These are phyloP conservation scores for Termitomyces sp. DNA, from an alignment of 768 basidiomycete species.

Conservation along the genomic window DNA sequence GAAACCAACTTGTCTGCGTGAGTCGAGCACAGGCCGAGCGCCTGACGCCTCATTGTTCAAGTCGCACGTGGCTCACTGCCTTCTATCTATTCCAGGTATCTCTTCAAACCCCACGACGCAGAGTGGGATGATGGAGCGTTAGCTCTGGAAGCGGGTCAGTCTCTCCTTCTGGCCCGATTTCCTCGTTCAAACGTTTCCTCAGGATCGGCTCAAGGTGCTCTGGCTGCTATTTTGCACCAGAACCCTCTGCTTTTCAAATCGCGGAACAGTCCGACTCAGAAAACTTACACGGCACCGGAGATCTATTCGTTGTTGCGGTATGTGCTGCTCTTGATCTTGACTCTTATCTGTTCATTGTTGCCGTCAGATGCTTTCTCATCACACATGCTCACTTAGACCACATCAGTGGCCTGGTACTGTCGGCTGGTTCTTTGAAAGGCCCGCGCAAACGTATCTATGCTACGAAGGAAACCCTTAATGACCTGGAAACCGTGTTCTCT, in stretches of 20 bases:
- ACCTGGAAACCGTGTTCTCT: constrained; percentile 70
- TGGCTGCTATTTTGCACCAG: constrained; percentile 56
- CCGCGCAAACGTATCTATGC: constrained; percentile 63
- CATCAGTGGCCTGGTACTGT: constrained; percentile 74
- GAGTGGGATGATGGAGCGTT: constrained; percentile 81
- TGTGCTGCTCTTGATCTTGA: constrained; percentile 13
- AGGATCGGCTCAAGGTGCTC: constrained; percentile 88
- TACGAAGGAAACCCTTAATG: constrained; percentile 56
- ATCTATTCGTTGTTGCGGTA: constrained; percentile 56
- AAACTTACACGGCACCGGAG: constrained; percentile 38
- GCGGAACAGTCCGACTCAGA: constrained; percentile 19
- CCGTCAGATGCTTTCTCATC: constrained; percentile 71
- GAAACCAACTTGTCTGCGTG: constrained; percentile 89
- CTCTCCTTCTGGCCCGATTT: not conserved
- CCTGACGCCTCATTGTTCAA: constrained; percentile 11
- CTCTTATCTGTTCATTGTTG: constrained; percentile 4
- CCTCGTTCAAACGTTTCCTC: constrained; percentile 1
- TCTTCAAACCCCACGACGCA: constrained; percentile 67
- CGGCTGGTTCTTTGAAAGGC: constrained; percentile 73
- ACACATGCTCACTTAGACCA: constrained; percentile 94
- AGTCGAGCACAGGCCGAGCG: constrained; percentile 23
- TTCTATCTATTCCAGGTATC: constrained; percentile 55
- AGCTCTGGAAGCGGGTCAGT: constrained; percentile 83
- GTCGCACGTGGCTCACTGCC: constrained; percentile 16
- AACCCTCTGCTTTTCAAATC: constrained; percentile 53